These are phyloP conservation scores for Ceratocystis eucalypticola DNA, from an alignment of 2,329 filamentous ascomycete species.

Conservation along the genomic window DNA sequence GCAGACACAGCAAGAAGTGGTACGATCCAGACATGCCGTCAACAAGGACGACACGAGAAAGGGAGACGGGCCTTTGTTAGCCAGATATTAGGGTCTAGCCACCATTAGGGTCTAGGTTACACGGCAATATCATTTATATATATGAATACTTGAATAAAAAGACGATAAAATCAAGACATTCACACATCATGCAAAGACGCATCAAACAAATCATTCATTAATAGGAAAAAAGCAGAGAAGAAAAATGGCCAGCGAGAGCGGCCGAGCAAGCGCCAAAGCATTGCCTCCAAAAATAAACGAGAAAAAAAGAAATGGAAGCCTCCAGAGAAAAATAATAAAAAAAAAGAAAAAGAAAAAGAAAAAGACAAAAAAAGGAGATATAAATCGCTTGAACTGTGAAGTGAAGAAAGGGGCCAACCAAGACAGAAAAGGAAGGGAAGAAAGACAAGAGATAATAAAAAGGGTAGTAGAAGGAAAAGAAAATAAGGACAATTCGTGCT, in stretches of 20 bases:
- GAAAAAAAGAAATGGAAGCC: constrained; percentile 1
- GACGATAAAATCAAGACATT: background rate
- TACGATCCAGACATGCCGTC: background rate
- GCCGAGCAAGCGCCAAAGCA: background rate
- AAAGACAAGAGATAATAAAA: constrained; percentile 2
- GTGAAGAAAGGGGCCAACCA: background rate
- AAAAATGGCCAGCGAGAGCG: background rate
- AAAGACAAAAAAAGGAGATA: constrained; percentile 5
- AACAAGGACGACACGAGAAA: background rate
- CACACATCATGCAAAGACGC: background rate
- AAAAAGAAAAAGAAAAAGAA: background rate
- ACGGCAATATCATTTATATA: background rate
- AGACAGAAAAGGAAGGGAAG: constrained; percentile 2
- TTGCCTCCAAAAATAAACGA: constrained; percentile 2
- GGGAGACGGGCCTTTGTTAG: background rate
- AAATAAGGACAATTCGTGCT: background rate
- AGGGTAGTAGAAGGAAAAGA: background rate
- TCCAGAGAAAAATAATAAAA: background rate
- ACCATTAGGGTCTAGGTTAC: background rate
- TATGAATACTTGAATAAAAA: background rate
- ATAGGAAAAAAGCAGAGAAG: constrained; percentile 1
- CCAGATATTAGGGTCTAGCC: background rate
- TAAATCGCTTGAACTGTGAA: constrained; percentile 4
- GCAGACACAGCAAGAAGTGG: background rate
- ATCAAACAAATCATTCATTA: constrained; percentile 7